These are phyloP conservation scores for Boletus eberwhitei DNA, from an alignment of 768 basidiomycete genomes.

Conservation along the genomic window DNA sequence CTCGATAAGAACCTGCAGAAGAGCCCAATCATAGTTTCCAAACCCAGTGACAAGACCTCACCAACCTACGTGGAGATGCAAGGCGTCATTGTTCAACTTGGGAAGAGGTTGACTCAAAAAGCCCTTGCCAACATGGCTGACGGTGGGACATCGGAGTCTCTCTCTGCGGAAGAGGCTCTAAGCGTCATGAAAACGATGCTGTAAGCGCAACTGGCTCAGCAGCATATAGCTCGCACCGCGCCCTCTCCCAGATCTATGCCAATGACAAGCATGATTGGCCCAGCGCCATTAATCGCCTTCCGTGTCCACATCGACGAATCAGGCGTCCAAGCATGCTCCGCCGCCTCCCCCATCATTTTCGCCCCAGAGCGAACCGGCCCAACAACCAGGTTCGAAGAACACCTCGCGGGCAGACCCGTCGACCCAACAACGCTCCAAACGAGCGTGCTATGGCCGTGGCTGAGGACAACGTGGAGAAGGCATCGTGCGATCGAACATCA, in stretches of 20 bases:
- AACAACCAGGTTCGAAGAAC: neutral
- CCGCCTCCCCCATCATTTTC: slow-evolving; percentile 18
- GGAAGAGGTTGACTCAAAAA: slow-evolving; percentile 43
- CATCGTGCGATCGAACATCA: slow-evolving; percentile 23
- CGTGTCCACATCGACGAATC: slow-evolving; percentile 14
- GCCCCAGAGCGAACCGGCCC: neutral
- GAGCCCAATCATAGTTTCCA: slow-evolving; percentile 37
- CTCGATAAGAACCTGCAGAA: slow-evolving; percentile 47
- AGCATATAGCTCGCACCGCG: slow-evolving; percentile 2
- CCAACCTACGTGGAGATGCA: slow-evolving; percentile 29
- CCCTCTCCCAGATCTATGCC: slow-evolving; percentile 10
- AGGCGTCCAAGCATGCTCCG: slow-evolving; percentile 19
- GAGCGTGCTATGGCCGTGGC: slow-evolving; percentile 17
- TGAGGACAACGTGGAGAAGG: slow-evolving; percentile 17
- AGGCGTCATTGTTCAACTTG: slow-evolving; percentile 37
- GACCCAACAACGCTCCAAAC: neutral
- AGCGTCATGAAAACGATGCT: slow-evolving; percentile 25
- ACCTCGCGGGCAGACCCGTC: neutral
- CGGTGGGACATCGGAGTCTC: slow-evolving; percentile 25
- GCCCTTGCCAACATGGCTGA: slow-evolving; percentile 34
- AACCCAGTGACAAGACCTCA: slow-evolving; percentile 24
- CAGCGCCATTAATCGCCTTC: slow-evolving; percentile 20
- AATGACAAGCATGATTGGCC: slow-evolving; percentile 19
- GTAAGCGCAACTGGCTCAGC: slow-evolving; percentile 21
- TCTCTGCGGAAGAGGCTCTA: slow-evolving; percentile 32